Conservation (phyloP, 2,329 filamentous ascomycete species). For the Ophiostoma novo-ulmi region DNA sequence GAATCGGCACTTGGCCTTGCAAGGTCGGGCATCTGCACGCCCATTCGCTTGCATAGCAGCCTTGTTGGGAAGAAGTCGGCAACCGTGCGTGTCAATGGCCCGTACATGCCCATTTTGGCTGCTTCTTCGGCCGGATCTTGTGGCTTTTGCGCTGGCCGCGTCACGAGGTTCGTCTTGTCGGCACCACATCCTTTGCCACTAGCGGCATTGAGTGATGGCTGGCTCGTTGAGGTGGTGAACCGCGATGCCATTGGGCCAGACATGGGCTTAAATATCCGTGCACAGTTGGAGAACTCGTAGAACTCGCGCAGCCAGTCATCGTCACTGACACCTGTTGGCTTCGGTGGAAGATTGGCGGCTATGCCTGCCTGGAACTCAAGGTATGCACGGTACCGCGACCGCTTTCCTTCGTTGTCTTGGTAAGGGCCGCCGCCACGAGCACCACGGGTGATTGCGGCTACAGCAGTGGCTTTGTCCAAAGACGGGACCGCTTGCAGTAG, state of each 20-base stretch:
- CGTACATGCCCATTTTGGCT: conserved; percentile 88
- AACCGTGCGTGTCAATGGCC: conserved; percentile 70
- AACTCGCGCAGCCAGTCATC: conserved; percentile 80
- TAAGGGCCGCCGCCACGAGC: conserved; percentile 70
- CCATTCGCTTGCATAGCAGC: conserved; percentile 90
- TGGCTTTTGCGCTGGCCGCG: conserved; percentile 49
- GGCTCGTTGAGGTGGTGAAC: conserved; percentile 68
- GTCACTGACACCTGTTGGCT: conserved; percentile 42
- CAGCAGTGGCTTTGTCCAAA: conserved; percentile 61
- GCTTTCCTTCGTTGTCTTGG: conserved; percentile 72
- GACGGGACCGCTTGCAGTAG: conserved; percentile 56
- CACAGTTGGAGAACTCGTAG: conserved; percentile 63
- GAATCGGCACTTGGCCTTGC: conserved; percentile 51
- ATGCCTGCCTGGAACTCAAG: conserved; percentile 70
- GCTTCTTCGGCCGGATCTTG: conserved; percentile 79
- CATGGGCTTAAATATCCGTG: conserved; percentile 80
- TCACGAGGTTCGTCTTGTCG: conserved; percentile 33
- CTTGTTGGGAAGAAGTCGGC: conserved; percentile 73
- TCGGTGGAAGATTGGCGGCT: conserved; percentile 50
- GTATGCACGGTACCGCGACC: conserved; percentile 73
- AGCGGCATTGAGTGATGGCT: conserved; percentile 31
- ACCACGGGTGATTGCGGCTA: conserved; percentile 63
- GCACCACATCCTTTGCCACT: background rate
- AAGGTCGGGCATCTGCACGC: conserved; percentile 70
- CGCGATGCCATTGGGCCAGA: conserved; percentile 88